Evolutionary conservation across 805 yeast species (phyloP), one percentile per base, ranked within the genome.

Genomic region (Ascoidea asiatica): DNA sequence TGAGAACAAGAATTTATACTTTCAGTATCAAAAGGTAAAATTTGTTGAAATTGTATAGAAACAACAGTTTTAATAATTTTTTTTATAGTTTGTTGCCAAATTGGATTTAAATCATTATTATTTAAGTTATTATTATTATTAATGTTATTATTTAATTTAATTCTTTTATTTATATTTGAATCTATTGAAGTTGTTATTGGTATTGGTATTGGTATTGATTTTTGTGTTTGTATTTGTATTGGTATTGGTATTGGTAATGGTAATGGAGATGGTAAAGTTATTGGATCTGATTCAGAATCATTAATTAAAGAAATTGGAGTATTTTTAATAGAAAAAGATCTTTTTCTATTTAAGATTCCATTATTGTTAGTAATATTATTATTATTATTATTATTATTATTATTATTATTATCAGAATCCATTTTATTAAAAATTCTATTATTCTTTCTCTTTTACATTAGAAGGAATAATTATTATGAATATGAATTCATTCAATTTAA

Each of bases 21-120:
- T 53, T 88, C 97, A 37, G 92, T 81, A 55, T 88, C 97, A 57
- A 89, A 89, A 50, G 80, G 77, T 2, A 79, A 75, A 18, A 85
- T 85, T 60, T 83, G 90, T 8, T 92, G 73, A 56, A 88, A 88
- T 60, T 87, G 95, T 43, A 88, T 79, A 1, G 95, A 83, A 3
- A 88, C 96, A 19, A 88, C 96, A 4, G 86, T 75, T 50, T 79
- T 75, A 29, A 88, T 92, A 3, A 87, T 95, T 43, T 72, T 71
- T 42, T 84, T 78, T 42, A 88, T 86, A 1, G 95, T 83, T 38
- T 68, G 65, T 55, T 81, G 88, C 96, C 96, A 87, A 52, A 68
- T 66, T 1, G 67, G 56, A 42, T 64, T 62, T 41, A 59, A 54
- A 38, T 52, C 53, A n/a, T n/a, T n/a, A n/a, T n/a, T n/a, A n/a